These are phyloP conservation scores for Trichosporon sp. DNA, from an alignment of 1,284 basidiomycete species.

Conservation along the genomic window DNA sequence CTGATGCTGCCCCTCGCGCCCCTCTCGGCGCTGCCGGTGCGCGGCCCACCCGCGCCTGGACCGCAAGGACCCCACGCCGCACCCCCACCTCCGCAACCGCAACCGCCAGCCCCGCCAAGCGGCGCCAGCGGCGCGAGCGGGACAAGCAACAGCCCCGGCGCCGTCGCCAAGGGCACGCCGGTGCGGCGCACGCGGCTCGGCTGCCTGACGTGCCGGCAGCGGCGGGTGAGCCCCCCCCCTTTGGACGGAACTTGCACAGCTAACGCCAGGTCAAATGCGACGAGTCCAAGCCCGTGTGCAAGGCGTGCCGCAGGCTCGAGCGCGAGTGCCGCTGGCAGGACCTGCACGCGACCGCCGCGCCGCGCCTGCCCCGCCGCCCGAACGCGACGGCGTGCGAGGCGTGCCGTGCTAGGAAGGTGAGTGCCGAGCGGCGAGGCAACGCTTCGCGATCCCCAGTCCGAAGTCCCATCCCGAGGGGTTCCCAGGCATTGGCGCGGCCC, in stretches of 20 bases:
- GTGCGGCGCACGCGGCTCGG: background rate
- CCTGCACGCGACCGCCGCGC: background rate
- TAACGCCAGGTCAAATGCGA: slow-evolving; percentile 12
- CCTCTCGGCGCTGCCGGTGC: background rate
- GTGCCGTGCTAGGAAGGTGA: slow-evolving; percentile 8
- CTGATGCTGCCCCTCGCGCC: background rate
- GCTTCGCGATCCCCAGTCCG: too few species aligned
- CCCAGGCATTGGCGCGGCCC: too few species aligned
- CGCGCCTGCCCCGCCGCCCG: slow-evolving; percentile 5
- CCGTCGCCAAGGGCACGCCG: background rate
- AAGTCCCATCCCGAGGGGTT: too few species aligned
- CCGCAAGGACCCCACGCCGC: too few species aligned
- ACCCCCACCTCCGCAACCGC: too few species aligned
- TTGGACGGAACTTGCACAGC: background rate
- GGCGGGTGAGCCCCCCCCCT: background rate
- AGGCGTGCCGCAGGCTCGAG: slow-evolving; percentile 6
- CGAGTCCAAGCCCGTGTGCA: slow-evolving; percentile 15
- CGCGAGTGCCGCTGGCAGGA: slow-evolving; percentile 2
- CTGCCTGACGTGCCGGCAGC: slow-evolving; percentile 1
- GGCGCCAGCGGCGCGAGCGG: background rate
- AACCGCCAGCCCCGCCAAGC: background rate
- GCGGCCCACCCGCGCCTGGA: background rate
- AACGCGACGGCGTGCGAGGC: slow-evolving; percentile 11
- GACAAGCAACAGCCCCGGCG: background rate
- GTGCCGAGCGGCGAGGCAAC: too few species aligned